Conservation (phyloP, 2,329 filamentous ascomycete species). For the Colletotrichum tropicicola region DNA sequence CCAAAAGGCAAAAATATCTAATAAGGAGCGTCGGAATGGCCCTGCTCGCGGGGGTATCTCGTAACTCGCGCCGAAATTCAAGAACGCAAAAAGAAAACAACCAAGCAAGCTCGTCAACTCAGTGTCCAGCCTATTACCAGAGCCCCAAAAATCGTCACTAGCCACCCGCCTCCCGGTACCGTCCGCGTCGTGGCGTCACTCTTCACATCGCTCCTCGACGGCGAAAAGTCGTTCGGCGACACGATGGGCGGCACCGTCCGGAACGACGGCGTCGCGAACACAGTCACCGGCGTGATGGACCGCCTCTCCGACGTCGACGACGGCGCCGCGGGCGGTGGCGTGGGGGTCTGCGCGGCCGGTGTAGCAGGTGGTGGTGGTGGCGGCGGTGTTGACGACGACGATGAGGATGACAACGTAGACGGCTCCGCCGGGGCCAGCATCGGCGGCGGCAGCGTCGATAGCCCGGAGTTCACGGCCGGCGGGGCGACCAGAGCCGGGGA, state of each 20-base stretch:
- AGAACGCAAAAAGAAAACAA: neutral
- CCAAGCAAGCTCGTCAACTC: neutral
- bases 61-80: neutral
- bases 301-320: neutral
- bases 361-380: neutral
- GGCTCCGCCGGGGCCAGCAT: neutral
- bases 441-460: neutral
- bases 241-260: slow-evolving; percentile 4
- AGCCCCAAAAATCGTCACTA: neutral
- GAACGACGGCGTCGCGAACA: slow-evolving; percentile 18
- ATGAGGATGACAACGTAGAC: neutral
- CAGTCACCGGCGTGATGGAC: slow-evolving; percentile 16
- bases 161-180: neutral
- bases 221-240: neutral
- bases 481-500: neutral
- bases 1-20: neutral
- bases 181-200: neutral
- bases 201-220: neutral
- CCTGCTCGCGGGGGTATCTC: neutral
- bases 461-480: neutral
- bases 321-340: neutral
- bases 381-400: neutral
- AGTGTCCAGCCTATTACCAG: too few relatives aligned
- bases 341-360: neutral
- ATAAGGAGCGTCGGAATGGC: neutral